These are phyloP conservation scores for Lichtheimia corymbifera DNA, from an alignment of 371 early-diverging fungal genomes.

Conservation along the genomic window DNA sequence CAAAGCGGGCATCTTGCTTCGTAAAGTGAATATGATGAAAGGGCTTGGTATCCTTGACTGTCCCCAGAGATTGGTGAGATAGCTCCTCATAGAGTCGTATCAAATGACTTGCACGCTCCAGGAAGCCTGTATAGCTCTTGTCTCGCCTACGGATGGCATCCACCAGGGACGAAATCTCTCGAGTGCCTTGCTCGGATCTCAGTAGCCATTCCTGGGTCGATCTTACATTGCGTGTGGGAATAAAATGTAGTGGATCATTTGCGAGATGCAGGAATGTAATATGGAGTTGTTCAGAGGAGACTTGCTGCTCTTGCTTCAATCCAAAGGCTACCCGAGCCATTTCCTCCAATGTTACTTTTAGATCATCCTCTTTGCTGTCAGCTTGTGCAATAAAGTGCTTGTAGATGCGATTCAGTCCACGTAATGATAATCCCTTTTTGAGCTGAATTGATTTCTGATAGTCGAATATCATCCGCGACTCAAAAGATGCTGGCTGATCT, in stretches of 20 bases:
- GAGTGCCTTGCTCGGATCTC: constrained; percentile 48
- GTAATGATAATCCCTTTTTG: constrained; percentile 7
- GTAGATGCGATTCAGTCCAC: constrained; percentile 26
- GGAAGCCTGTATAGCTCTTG: constrained; percentile 41
- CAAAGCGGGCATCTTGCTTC: constrained; percentile 54
- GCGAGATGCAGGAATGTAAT: constrained; percentile 64
- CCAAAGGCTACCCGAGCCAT: constrained; percentile 35
- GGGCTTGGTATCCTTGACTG: constrained; percentile 8
- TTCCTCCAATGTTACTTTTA: constrained; percentile 24
- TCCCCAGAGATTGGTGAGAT: constrained; percentile 31
- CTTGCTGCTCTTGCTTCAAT: not conserved
- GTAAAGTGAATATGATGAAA: constrained; percentile 32
- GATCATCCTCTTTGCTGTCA: constrained; percentile 15
- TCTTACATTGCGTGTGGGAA: constrained; percentile 40
- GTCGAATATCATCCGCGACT: constrained; percentile 23
- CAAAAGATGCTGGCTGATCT: not conserved
- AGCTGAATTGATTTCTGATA: constrained; percentile 27
- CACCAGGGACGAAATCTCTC: constrained; percentile 42
- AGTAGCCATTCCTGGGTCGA: constrained; percentile 54
- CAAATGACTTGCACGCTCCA: constrained; percentile 42
- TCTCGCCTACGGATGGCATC: constrained; percentile 55
- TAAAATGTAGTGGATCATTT: constrained; percentile 50
- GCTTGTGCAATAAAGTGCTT: constrained; percentile 21
- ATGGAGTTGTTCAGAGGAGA: constrained; percentile 39
- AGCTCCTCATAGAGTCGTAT: constrained; percentile 44